These are phyloP conservation scores for Inosperma sp. DNA, from an alignment of 768 basidiomycete genomes.

Conservation along the genomic window DNA sequence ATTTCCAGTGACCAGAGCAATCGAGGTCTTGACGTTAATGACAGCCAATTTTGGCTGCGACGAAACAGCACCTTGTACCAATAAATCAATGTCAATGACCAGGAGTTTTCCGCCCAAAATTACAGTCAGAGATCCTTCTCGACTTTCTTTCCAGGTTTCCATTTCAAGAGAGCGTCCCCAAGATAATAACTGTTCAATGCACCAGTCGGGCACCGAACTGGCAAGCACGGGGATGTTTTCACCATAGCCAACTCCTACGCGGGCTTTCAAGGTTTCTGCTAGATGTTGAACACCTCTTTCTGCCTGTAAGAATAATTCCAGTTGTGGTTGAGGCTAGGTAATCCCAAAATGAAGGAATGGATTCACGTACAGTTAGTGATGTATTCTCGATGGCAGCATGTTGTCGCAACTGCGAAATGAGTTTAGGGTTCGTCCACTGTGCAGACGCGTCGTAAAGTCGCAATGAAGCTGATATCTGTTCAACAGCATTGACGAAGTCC, in stretches of 20 bases:
- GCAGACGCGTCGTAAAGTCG: constrained; percentile 42
- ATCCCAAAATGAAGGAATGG: neutral
- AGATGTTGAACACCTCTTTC: constrained; percentile 51
- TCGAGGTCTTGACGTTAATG: constrained; percentile 66
- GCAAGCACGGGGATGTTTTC: constrained; percentile 59
- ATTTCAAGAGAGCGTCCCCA: constrained; percentile 66
- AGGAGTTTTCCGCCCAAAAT: constrained; percentile 77
- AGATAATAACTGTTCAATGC: constrained; percentile 50
- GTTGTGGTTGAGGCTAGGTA: neutral
- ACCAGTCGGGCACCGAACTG: constrained; percentile 47
- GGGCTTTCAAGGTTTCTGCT: constrained; percentile 42
- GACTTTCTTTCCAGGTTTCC: constrained; percentile 60
- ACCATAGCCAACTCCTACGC: constrained; percentile 48
- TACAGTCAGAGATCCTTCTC: constrained; percentile 45
- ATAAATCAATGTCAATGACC: constrained; percentile 71
- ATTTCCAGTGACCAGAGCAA: constrained; percentile 50
- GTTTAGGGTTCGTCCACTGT: constrained; percentile 57
- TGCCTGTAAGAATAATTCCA: constrained; percentile 33
- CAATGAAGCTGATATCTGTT: constrained; percentile 52
- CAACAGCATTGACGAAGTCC: constrained; percentile 47
- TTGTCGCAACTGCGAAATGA: constrained; percentile 65
- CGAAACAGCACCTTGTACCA: constrained; percentile 37
- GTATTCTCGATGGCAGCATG: constrained; percentile 50
- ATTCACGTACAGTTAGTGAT: constrained; percentile 45
- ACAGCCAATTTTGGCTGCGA: constrained; percentile 39